Base-by-base conservation (phyloP, 148 eudicot species). In the Vaccinium darrowii region DNA sequence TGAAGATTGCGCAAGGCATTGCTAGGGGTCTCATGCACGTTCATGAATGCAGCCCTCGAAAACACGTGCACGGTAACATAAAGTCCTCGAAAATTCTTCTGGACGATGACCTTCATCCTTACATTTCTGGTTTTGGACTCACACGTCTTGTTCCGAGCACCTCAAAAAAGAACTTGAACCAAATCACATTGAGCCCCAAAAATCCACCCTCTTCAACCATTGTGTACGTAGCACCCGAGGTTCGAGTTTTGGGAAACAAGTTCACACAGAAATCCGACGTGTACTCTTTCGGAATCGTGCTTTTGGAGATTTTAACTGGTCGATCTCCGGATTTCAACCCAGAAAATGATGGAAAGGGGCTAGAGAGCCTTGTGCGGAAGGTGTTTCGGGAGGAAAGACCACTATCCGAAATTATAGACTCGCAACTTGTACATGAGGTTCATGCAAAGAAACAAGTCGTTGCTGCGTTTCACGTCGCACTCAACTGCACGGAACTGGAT, bases 51-150 rank as follows among this genome's bases (percentile, higher is more conserved):
- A 92, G 91, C 88, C 98, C 97, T 0, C 88, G 88, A 65, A 96
- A 95, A 79, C 90, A 93, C 47, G 84, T 91, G 69, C 99, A 96
- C 18, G 95, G 97, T 6, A 94, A 92, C 90, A 86, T 96, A 62
- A 96, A 94, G 88, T 92, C 98, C 30, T 94, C 99, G 13, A 95
- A 96, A 89, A 87, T 96, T 84, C 96, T 96, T 54, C 98, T 96
- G 0, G 96, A 96, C 47, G 95, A 95, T n/a, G 92, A 96, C 81
- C 88, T 94, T 50, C 88, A 87, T 43, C 94, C 99, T 16, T 90
- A 88, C 82, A 87, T 96, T 53, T 94, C 97, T 8, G 99, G 98
- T 52, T 94, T 96, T 69, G 99, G 99, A 63, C 92, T 96, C 60
- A 82, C 86, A 53, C 97, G 98, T 51, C 93, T 96, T 49, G 87